phyloP scores from a whole-genome alignment of 306 rosid species.

The Quercus engelmannii region DNA sequence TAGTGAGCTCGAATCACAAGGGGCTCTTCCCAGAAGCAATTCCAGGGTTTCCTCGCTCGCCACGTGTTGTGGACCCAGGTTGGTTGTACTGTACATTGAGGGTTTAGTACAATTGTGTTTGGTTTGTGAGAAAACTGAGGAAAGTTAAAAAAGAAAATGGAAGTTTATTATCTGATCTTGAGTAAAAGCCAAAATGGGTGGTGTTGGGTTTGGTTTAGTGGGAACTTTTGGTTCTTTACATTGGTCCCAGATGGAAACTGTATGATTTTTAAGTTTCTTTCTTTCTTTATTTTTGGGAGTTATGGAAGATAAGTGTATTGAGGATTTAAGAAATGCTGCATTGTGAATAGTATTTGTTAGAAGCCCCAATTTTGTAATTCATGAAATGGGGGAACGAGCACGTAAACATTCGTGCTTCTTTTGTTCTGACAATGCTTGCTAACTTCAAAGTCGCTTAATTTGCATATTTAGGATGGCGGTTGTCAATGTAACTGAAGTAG shows the following conservation, averaged over 20 bases:
- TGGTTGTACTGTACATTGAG: constrained; percentile 22
- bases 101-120: not conserved
- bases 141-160: not conserved
- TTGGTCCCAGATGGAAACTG: not conserved
- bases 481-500: not conserved
- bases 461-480: not conserved
- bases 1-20: constrained; percentile 99
- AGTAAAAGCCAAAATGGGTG: not conserved
- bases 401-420: no score
- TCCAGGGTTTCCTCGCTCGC: constrained; percentile 98
- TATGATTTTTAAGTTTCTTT: not conserved
- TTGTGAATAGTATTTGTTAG: not conserved
- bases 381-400: no score
- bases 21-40: constrained; percentile 96
- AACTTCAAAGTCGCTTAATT: not conserved
- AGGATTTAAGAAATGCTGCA: not conserved
- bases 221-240: not conserved
- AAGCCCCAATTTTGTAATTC: no score
- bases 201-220: not conserved
- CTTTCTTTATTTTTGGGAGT: not conserved
- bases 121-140: constrained; percentile 10
- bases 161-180: not conserved
- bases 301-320: not conserved
- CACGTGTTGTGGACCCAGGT: constrained; percentile 99
- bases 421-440: no score